Conservation (phyloP, 306 rosid genomes). For the Trifolium dubium region DNA sequence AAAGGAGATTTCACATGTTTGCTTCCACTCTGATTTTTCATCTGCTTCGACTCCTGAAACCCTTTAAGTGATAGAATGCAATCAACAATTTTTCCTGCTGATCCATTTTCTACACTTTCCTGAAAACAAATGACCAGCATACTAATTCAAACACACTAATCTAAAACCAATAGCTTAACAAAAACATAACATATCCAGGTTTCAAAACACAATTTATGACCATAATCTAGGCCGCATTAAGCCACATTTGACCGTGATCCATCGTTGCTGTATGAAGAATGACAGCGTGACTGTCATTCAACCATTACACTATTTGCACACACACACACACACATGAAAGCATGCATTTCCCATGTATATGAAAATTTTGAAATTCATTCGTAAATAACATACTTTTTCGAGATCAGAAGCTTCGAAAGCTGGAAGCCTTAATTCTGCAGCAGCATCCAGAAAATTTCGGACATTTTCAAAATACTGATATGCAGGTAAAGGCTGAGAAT, state of each 20-base stretch:
- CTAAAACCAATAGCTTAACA: background rate
- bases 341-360: too few relatives aligned
- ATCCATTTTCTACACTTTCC: slow-evolving; percentile 78
- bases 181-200: background rate
- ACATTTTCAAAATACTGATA: slow-evolving; percentile 96
- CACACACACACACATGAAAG: too few relatives aligned
- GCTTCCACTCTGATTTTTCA: slow-evolving; percentile 53
- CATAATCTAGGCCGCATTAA: background rate
- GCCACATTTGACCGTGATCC: background rate
- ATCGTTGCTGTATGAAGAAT: background rate
- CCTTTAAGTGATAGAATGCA: slow-evolving; percentile 80
- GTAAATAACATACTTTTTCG: slow-evolving; percentile 66
- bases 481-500: slow-evolving; percentile 85
- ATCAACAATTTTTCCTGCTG: slow-evolving; percentile 78
- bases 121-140: slow-evolving; percentile 44
- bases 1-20: slow-evolving; percentile 73
- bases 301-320: slow-evolving; percentile 10
- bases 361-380: too few relatives aligned
- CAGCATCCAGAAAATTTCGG: slow-evolving; percentile 80
- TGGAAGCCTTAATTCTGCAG: slow-evolving; percentile 72
- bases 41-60: slow-evolving; percentile 70
- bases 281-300: background rate
- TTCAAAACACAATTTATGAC: background rate
- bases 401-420: slow-evolving; percentile 95
- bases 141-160: slow-evolving; percentile 27